phyloP scores from a whole-genome alignment of 164 flowering plant genomes.

The Platanus orientalis region DNA sequence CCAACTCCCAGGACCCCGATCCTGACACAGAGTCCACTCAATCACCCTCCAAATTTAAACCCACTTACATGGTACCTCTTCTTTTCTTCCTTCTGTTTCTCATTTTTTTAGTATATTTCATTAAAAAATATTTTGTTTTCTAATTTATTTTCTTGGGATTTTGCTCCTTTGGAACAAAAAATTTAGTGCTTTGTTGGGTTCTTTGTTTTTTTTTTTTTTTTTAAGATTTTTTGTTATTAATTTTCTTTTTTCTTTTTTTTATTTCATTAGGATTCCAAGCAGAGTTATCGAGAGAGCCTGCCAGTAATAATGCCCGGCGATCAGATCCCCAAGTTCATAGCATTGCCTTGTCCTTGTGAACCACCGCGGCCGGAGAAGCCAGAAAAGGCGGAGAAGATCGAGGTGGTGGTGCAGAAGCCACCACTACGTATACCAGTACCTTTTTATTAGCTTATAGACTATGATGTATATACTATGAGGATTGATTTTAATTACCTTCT shows the following conservation, averaged over 20 bases:
- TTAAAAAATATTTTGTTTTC: too few relatives aligned
- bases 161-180: too few relatives aligned
- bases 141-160: too few relatives aligned
- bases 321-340: conserved; percentile 63
- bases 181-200: too few relatives aligned
- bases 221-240: not conserved
- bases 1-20: conserved; percentile 26
- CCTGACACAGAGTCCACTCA: conserved; percentile 23
- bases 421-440: conserved; percentile 34
- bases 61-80: conserved; percentile 28
- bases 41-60: conserved; percentile 41
- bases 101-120: too few relatives aligned
- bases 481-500: too few relatives aligned
- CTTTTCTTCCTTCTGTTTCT: too few relatives aligned
- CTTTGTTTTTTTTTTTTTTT: too few relatives aligned
- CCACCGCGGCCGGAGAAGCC: conserved; percentile 39
- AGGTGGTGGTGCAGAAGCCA: conserved; percentile 30
- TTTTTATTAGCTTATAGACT: not conserved
- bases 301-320: conserved; percentile 92
- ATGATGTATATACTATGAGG: too few relatives aligned
- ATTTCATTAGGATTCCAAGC: conserved; percentile 29
- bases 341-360: conserved; percentile 75
- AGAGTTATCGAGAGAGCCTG: conserved; percentile 35
- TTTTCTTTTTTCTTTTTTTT: not conserved
- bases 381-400: conserved; percentile 29